Evolutionary conservation across 148 eudicot genomes (phyloP).

Genomic region (Vaccinium corymbosum): DNA sequence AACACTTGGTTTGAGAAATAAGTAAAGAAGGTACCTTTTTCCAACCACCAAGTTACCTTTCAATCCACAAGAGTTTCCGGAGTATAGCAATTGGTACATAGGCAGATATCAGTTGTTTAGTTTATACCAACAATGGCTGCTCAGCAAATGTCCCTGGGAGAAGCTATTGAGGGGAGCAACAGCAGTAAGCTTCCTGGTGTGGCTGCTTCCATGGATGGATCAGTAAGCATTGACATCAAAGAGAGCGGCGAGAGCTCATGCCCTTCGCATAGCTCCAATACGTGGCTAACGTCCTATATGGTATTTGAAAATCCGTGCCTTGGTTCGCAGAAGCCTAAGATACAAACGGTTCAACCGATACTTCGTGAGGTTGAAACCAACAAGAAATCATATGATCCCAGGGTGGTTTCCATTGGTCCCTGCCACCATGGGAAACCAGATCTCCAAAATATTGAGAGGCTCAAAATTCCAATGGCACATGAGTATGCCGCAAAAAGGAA

Average conservation of each 20-base stretch:
- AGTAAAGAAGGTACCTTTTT: background rate
- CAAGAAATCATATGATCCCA: background rate
- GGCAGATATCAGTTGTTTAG: background rate
- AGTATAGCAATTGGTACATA: background rate
- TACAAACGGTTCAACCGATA: background rate
- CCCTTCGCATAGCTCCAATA: background rate
- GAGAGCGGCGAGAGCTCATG: background rate
- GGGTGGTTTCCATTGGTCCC: conserved; percentile 12
- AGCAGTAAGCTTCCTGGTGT: background rate
- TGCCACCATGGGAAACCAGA: background rate
- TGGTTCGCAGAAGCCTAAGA: background rate
- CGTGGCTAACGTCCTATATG: background rate
- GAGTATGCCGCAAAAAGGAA: background rate
- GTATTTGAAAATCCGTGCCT: background rate
- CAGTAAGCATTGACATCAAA: background rate
- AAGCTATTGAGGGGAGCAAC: background rate
- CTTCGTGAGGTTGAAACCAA: conserved; percentile 2
- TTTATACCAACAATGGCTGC: background rate
- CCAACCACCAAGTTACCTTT: background rate
- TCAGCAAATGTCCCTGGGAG: background rate
- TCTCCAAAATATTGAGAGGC: background rate
- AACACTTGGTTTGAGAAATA: background rate
- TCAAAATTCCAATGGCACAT: background rate
- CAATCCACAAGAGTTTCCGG: background rate
- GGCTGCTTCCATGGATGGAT: background rate